Evolutionary conservation across 1,139 yeast genomes (phyloP), one percentile per base, ranked within the genome.

Genomic region (Candida tunisiensis): DNA sequence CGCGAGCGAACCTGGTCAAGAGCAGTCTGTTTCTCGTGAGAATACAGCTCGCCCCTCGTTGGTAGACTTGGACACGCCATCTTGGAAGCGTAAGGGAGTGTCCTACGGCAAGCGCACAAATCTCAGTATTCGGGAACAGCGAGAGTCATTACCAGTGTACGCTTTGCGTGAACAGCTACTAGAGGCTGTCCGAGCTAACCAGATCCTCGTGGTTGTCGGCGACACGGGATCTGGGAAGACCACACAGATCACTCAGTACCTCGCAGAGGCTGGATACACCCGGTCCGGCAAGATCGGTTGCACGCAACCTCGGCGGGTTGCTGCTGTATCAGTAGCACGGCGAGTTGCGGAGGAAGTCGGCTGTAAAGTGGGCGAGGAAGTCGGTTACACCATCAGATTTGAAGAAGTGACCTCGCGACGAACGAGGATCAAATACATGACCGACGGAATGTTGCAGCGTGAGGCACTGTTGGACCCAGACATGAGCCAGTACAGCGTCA

Each of bases 141-240:
- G 88, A 29, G 67, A 63, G 37, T 55, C 70, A 3, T 56, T 82
- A 15, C 96, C 96, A 0, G 92, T 85, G 0, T 80, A 58, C 41
- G 49, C 63, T 12, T 69, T 71, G 56, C 60, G 92, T 27, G 44
- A 55, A 0, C 58, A 69, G 28, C 51, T 88, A 8, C 49, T 88
- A 8, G 44, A 64, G 3, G 63, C 74, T 1, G 65, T 88, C 3
- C 45, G 51, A 30, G 62, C 57, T 34, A 80, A 83, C 44, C 96
- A 85, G 50, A 80, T 88, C 0, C 60, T 75, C 7, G 66, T 88
- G 11, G 69, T 88, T 3, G 77, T 88, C 34, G 96, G 98, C 34
- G 96, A 88, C 42, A 88, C 98, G 0, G 98, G 98, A 13, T 83
- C 96, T 0, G 98, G 98, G 39, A 88, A 88, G 49, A 83, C 96